Percentiles rank a stretch among this genome's conserved stretches.
Conservation (phyloP, 2,329 filamentous ascomycete species). For the Phoma sp. region DNA sequence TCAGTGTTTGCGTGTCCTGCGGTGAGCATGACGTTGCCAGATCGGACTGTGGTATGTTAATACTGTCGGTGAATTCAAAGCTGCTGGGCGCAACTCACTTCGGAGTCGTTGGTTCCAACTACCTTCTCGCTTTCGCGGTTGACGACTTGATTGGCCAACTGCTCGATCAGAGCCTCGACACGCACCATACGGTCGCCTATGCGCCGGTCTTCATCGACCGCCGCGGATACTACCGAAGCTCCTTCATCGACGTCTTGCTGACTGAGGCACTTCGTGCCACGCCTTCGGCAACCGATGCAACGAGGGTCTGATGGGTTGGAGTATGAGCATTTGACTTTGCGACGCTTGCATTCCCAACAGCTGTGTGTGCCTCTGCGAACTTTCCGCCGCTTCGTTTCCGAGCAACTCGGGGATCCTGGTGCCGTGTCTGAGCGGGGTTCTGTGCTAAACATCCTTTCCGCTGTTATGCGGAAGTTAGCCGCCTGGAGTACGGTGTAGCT, state of each 20-base stretch:
- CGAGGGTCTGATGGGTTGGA: not conserved
- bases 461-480: not conserved
- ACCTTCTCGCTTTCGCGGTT: not conserved
- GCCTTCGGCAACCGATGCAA: conserved; percentile 24
- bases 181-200: conserved; percentile 16
- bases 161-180: conserved; percentile 20
- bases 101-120: not conserved
- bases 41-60: not conserved
- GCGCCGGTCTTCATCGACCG: conserved; percentile 4
- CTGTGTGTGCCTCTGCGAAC: conserved; percentile 34
- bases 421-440: not conserved
- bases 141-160: conserved; percentile 8
- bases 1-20: not conserved
- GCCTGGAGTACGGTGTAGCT: not conserved
- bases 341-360: conserved; percentile 35
- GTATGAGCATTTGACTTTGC: conserved; percentile 31
- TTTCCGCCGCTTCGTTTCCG: conserved; percentile 23
- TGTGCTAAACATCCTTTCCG: not conserved
- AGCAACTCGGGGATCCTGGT: not conserved
- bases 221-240: not conserved
- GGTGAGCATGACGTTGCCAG: not conserved
- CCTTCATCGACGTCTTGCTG: conserved; percentile 25
- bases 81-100: not conserved
- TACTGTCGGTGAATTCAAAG: not conserved
- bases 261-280: conserved; percentile 25